A percentile compares a stretch with the other conserved stretches of the same genome.
Conservation (phyloP, 495 filamentous ascomycete genomes). For the Bacidia gigantensis region DNA sequence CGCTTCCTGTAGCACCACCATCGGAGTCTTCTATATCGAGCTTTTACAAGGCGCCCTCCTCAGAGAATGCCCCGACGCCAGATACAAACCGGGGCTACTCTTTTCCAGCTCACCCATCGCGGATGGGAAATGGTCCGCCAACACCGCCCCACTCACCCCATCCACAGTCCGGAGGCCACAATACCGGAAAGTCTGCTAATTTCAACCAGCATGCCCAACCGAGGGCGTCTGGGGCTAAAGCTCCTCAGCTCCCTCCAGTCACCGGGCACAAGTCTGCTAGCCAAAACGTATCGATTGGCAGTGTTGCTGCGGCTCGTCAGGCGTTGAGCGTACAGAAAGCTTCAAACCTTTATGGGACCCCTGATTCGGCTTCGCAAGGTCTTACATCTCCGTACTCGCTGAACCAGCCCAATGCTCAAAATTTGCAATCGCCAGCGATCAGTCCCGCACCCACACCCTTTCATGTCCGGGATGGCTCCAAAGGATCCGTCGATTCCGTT, state of each 20-base stretch:
- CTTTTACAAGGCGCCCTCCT: background rate
- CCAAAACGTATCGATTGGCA: background rate
- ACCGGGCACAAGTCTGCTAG: background rate
- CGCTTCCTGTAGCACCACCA: background rate
- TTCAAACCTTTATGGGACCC: background rate
- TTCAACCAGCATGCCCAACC: background rate
- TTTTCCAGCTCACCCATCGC: background rate
- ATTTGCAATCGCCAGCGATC: background rate
- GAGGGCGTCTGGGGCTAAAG: background rate
- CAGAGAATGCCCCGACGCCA: background rate
- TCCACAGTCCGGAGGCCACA: background rate
- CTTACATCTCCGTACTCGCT: background rate
- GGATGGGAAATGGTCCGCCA: background rate
- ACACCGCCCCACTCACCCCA: background rate
- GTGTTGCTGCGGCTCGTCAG: background rate
- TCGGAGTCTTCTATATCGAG: background rate
- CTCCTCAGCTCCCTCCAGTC: background rate
- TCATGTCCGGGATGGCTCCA: slow-evolving; percentile 1
- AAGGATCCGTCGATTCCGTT: slow-evolving; percentile 1
- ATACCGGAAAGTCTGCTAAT: background rate
- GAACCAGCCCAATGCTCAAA: background rate
- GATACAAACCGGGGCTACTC: background rate
- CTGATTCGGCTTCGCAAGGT: background rate
- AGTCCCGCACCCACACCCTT: background rate
- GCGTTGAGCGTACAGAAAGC: background rate